Conservation (phyloP, 768 basidiomycete genomes). For the Termitomyces sp. region DNA sequence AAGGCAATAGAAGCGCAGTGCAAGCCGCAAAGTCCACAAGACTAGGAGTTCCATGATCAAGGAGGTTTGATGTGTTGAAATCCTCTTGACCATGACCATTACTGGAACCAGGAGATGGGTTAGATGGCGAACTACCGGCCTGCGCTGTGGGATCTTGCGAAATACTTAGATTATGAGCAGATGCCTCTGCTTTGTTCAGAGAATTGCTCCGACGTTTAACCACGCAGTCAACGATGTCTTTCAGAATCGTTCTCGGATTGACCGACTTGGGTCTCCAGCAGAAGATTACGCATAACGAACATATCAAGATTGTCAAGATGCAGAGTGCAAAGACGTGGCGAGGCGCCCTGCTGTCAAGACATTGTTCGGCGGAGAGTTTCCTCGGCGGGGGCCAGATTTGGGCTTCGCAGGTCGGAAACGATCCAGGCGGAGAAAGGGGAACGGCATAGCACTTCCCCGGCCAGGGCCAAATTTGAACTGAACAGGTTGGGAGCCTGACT, state of each 20-base stretch:
- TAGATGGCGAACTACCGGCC: neutral
- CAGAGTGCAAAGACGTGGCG: too few species aligned
- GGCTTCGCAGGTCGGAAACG: neutral
- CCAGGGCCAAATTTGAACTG: neutral
- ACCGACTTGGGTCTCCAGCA: too few species aligned
- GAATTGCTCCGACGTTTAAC: neutral
- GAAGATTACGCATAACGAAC: too few species aligned
- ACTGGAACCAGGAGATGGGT: neutral
- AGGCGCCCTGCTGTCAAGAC: neutral
- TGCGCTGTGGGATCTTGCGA: neutral
- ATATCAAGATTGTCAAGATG: too few species aligned
- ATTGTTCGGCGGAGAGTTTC: neutral
- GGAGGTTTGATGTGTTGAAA: neutral
- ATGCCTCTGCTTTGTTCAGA: neutral
- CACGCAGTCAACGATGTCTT: neutral
- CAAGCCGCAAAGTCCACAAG: neutral
- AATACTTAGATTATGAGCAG: neutral
- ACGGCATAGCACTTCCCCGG: neutral
- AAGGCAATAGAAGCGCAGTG: neutral
- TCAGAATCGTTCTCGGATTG: neutral
- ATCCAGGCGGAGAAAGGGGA: neutral
- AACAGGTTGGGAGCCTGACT: neutral
- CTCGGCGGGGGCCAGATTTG: neutral
- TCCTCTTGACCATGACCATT: neutral
- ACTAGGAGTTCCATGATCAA: neutral